Percentiles rank a stretch among this genome's conserved stretches.
phyloP scores from a whole-genome alignment of 1,139 yeast genomes.

The Yamadazyma sp. region DNA sequence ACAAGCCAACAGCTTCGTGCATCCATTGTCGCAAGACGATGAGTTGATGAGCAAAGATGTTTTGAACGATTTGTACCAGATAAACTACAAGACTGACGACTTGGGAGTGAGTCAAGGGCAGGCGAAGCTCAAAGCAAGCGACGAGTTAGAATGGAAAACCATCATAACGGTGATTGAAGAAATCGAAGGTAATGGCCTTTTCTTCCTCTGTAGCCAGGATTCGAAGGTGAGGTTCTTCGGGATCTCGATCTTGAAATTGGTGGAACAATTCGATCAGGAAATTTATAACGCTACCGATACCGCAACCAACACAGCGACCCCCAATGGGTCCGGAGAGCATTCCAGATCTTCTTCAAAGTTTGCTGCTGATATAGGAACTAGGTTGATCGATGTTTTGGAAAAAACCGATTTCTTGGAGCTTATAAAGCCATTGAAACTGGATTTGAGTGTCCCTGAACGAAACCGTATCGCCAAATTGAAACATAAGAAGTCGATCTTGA shows the following conservation, averaged over 20 bases:
- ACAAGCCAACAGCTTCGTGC: slow-evolving; percentile 18
- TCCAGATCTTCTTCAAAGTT: slow-evolving; percentile 66
- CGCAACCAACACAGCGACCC: slow-evolving; percentile 1
- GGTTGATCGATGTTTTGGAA: slow-evolving; percentile 78
- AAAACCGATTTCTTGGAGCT: slow-evolving; percentile 67
- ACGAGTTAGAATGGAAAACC: slow-evolving; percentile 75
- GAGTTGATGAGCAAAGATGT: slow-evolving; percentile 42
- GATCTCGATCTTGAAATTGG: slow-evolving; percentile 67
- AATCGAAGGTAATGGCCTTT: slow-evolving; percentile 92
- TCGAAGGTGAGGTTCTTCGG: slow-evolving; percentile 73
- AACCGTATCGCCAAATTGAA: slow-evolving; percentile 67
- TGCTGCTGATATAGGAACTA: slow-evolving; percentile 76
- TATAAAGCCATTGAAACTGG: slow-evolving; percentile 57
- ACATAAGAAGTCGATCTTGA: slow-evolving; percentile 61
- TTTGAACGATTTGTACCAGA: slow-evolving; percentile 45
- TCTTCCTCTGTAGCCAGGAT: slow-evolving; percentile 88
- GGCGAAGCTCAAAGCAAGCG: slow-evolving; percentile 42
- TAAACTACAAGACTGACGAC: slow-evolving; percentile 41
- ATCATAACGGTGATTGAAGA: slow-evolving; percentile 86
- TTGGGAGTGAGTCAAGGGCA: slow-evolving; percentile 22
- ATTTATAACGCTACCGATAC: slow-evolving; percentile 53
- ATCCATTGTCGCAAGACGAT: slow-evolving; percentile 38
- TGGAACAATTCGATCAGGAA: slow-evolving; percentile 83
- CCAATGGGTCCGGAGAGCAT: slow-evolving; percentile 30
- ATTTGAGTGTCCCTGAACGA: slow-evolving; percentile 79